Evolutionary conservation across 257 asterid species (phyloP).

Genomic region (Echites panduratus): DNA sequence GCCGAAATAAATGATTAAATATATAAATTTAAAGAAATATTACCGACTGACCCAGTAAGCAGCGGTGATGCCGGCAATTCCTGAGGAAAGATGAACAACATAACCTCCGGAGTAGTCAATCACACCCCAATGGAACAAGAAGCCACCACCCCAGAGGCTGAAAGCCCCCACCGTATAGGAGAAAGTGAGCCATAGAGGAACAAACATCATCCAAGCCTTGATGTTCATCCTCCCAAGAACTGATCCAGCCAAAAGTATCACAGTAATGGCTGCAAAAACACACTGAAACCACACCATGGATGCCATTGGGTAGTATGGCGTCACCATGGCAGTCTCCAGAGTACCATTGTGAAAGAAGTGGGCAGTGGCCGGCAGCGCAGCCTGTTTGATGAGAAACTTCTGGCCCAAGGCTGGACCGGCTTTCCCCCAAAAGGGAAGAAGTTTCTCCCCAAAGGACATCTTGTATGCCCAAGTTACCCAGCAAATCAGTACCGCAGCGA

Average conservation of each 20-base stretch:
- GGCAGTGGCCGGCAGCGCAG: conserved; percentile 38
- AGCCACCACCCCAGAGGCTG: conserved; percentile 69
- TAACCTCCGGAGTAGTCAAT: conserved; percentile 63
- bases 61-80: conserved; percentile 58
- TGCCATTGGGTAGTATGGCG: conserved; percentile 54
- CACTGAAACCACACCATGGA: conserved; percentile 65
- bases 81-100: conserved; percentile 64
- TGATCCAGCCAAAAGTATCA: conserved; percentile 46
- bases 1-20: no score
- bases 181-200: conserved; percentile 60
- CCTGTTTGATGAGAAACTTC: conserved; percentile 40
- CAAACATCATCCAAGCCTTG: conserved; percentile 64
- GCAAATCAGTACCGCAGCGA: conserved; percentile 53
- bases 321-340: conserved; percentile 33
- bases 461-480: conserved; percentile 60
- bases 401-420: conserved; percentile 56
- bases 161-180: conserved; percentile 64
- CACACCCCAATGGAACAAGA: conserved; percentile 57
- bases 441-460: conserved; percentile 54
- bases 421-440: conserved; percentile 57
- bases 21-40: no score
- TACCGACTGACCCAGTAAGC: conserved; percentile 46
- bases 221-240: conserved; percentile 62
- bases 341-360: conserved; percentile 31
- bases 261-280: conserved; percentile 49